A percentile compares a stretch with the other conserved stretches of the same genome.
phyloP scores from a whole-genome alignment of 106 monocot species.

The Dactylorhiza incarnata region DNA sequence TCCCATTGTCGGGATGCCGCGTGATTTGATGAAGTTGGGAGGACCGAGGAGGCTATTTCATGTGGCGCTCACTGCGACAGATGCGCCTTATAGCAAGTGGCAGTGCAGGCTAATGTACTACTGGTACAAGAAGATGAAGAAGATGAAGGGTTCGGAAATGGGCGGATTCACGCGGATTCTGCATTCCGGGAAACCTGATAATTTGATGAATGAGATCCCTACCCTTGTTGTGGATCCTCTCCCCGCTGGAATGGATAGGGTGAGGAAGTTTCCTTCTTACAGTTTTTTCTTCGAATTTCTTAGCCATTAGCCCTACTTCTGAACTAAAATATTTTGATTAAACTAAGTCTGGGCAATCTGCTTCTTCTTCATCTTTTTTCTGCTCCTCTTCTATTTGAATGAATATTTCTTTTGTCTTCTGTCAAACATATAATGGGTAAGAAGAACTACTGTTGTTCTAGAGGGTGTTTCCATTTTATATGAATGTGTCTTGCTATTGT shows the following conservation, averaged over 20 bases:
- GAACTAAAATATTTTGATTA: background rate
- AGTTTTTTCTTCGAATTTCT: conserved; percentile 3
- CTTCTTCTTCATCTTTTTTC: background rate
- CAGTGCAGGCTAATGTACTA: conserved; percentile 69
- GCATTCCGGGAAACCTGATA: conserved; percentile 47
- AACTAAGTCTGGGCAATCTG: background rate
- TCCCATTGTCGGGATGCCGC: conserved; percentile 12
- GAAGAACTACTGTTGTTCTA: no score
- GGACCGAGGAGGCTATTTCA: conserved; percentile 28
- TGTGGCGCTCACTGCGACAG: conserved; percentile 55
- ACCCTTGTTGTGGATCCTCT: conserved; percentile 62
- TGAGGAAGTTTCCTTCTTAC: conserved; percentile 5
- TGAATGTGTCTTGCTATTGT: background rate
- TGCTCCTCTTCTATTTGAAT: background rate
- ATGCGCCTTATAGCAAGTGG: conserved; percentile 54
- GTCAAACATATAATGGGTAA: background rate
- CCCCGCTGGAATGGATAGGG: conserved; percentile 53
- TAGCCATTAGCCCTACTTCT: background rate
- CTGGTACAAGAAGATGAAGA: conserved; percentile 50
- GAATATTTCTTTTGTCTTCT: background rate
- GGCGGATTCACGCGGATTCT: conserved; percentile 60
- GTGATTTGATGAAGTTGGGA: conserved; percentile 4
- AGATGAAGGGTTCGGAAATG: conserved; percentile 43
- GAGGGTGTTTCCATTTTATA: background rate
- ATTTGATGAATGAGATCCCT: conserved; percentile 56